phyloP scores from a whole-genome alignment of 2,329 filamentous ascomycete genomes.

The Nigrograna mackinnonii region DNA sequence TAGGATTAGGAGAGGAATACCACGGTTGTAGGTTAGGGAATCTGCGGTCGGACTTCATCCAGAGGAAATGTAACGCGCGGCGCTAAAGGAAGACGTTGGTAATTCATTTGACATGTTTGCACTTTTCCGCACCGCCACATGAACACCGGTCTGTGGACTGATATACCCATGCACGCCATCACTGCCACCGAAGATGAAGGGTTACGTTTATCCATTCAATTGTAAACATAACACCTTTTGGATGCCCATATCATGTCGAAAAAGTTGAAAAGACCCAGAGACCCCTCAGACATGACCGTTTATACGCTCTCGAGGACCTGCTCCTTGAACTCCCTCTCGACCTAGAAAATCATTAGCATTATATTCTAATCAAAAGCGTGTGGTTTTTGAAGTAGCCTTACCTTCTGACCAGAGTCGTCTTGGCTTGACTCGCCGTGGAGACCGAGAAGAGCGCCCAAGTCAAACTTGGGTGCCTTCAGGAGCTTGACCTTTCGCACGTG shows the following conservation, averaged over 20 bases:
- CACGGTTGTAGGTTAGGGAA: too few relatives aligned
- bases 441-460: slow-evolving; percentile 92
- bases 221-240: slow-evolving; percentile 48
- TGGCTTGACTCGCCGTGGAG: slow-evolving; percentile 97
- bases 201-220: slow-evolving; percentile 43
- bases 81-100: slow-evolving; percentile 19
- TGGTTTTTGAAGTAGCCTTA: slow-evolving; percentile 38
- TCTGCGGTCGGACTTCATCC: too few relatives aligned
- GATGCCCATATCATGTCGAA: slow-evolving; percentile 46
- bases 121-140: slow-evolving; percentile 36
- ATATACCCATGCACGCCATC: slow-evolving; percentile 38
- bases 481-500: slow-evolving; percentile 99
- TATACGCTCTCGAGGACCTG: slow-evolving; percentile 91
- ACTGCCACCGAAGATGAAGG: slow-evolving; percentile 36
- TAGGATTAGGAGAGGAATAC: background rate
- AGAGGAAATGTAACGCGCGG: too few relatives aligned
- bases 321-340: slow-evolving; percentile 99
- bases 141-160: slow-evolving; percentile 36
- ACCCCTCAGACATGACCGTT: slow-evolving; percentile 49
- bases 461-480: slow-evolving; percentile 98
- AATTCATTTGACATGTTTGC: slow-evolving; percentile 38
- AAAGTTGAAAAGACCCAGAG: slow-evolving; percentile 43
- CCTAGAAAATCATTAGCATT: slow-evolving; percentile 24
- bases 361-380: background rate
- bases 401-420: slow-evolving; percentile 97